A percentile compares a stretch with the other conserved stretches of the same genome.
phyloP scores from a whole-genome alignment of 208 protist species.

The Phytomonas sp. region DNA sequence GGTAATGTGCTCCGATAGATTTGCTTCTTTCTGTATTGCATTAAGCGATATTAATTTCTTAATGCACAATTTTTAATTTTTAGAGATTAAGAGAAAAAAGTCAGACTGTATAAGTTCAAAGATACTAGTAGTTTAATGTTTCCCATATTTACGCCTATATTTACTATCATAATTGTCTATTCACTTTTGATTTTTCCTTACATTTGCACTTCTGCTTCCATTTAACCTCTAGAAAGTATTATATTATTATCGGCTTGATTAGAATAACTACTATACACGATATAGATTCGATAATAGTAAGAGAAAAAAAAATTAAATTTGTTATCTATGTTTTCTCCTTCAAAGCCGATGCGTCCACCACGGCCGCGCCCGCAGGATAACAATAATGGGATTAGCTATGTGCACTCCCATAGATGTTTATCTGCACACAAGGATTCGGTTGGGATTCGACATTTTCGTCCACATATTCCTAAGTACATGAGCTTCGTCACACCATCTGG shows the following conservation, averaged over 20 bases:
- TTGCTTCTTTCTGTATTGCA: neutral
- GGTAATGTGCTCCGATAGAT: neutral
- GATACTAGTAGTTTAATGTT: neutral
- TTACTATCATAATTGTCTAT: neutral
- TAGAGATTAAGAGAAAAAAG: neutral
- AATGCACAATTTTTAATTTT: neutral
- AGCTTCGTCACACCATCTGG: neutral
- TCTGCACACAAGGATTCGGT: neutral
- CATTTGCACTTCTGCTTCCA: neutral
- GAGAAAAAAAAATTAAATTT: neutral
- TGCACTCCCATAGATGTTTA: neutral
- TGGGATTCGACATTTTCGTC: neutral
- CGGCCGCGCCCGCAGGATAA: neutral
- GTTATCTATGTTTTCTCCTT: constrained; percentile 2
- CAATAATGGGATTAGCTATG: neutral
- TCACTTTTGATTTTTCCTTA: neutral
- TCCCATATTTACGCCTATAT: neutral
- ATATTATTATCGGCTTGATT: neutral
- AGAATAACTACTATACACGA: neutral
- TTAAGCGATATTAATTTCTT: neutral
- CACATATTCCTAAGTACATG: neutral
- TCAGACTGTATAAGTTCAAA: neutral
- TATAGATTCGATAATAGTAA: neutral
- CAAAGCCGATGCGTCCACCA: neutral
- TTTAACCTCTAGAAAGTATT: neutral